Conservation (phyloP, 768 basidiomycete genomes). For the Stropharia rugosoannulata region DNA sequence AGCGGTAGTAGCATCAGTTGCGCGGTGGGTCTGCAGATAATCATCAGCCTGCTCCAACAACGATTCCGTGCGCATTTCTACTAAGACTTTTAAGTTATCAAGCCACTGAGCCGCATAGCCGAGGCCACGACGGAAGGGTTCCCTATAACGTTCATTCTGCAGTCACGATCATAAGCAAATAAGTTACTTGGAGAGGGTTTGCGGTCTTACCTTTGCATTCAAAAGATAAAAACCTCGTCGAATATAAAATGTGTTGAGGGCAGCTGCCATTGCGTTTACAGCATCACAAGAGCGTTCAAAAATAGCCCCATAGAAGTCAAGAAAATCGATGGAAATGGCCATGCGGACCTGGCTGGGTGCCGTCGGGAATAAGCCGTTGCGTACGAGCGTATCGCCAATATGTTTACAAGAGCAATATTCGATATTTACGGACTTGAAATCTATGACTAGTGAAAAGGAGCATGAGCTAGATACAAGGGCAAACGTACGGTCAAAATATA, state of each 20-base stretch:
- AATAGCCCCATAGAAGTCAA: conserved; percentile 30
- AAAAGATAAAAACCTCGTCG: conserved; percentile 20
- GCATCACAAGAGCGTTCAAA: conserved; percentile 39
- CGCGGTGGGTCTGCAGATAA: background rate
- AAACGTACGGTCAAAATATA: conserved; percentile 6
- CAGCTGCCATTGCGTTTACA: conserved; percentile 24
- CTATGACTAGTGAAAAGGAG: background rate
- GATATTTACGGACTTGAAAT: conserved; percentile 6
- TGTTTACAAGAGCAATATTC: conserved; percentile 20
- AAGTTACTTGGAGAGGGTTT: background rate
- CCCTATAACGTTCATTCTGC: conserved; percentile 4
- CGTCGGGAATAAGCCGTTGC: conserved; percentile 31
- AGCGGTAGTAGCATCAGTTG: too few relatives aligned
- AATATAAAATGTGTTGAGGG: conserved; percentile 28
- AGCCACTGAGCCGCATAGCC: conserved; percentile 23
- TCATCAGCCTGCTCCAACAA: background rate
- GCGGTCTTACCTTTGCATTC: conserved; percentile 18
- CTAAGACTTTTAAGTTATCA: conserved; percentile 10
- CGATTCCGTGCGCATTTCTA: conserved; percentile 9
- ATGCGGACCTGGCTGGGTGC: conserved; percentile 21
- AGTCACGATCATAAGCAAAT: background rate
- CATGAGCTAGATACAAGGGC: background rate
- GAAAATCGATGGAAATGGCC: conserved; percentile 27
- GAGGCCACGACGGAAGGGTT: conserved; percentile 20
- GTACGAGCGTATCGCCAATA: conserved; percentile 22